Base-by-base conservation (phyloP, 2,329 filamentous ascomycete species). In the Aspergillus sp. region DNA sequence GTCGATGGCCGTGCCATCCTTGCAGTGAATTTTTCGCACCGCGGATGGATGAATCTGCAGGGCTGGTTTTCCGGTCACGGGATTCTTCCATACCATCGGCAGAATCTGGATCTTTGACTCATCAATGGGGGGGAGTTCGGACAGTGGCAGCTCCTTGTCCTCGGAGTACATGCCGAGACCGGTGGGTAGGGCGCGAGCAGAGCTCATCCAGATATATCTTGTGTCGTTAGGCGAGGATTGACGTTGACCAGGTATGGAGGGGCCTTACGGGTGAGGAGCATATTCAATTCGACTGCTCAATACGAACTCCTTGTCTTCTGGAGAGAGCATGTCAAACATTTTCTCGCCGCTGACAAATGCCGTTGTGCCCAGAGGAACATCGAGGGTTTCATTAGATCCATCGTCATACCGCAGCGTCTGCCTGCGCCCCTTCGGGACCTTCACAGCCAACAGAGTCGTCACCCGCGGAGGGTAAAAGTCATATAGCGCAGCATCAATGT, bases 61-160 rank as follows among this genome's bases (percentile, higher is more conserved):
- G 1, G 88, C 85, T 7, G 90, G 74, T 10, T 79, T 77, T 7
- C 84, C 85, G 0, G 86, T 90, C 2, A 85, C 77, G 0, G 88
- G 87, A 65, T 91, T 92, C 61, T 82, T 82, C 88, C 88, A 93
- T 69, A 81, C 83, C 83, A 92, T 87, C 20, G 88, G 88, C 36
- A 90, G 76, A 55, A 86, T 75, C 73, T 89, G 84, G 65, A 91
- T 83, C 66, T 89, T 86, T 24, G 76, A 73, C 45, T 80, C 67
- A 16, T 89, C 84, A 55, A 90, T 76, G 1, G 81, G 77, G 1
- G 88, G 88, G 0, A 92, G 77, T 4, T 87, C 78, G 2, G 72
- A 71, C 0, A 76, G 47, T 0, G 82, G 67, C 1, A 90, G 74
- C 62, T 92, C 88, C 32, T 79, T 78, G 44, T 76, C 80, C 52